Evolutionary conservation across 2,329 filamentous ascomycete genomes (phyloP), one percentile per base, ranked within the genome.

Genomic region (Pseudocercospora fuligena): DNA sequence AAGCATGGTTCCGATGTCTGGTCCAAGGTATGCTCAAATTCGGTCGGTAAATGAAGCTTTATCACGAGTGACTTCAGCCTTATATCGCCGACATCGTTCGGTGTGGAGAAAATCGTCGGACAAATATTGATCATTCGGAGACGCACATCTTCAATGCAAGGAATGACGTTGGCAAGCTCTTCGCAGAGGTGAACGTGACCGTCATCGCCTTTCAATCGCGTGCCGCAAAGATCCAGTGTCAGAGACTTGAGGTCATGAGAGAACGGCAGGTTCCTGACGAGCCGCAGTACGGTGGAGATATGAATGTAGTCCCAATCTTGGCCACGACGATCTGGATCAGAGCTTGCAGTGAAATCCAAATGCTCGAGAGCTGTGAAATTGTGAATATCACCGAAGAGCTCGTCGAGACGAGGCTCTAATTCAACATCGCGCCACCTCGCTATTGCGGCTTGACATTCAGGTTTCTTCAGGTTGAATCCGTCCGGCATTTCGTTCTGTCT

Each of bases 301-400:
- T 65, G 25, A 8, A 69, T 51, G 56, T 69, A 67, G 58, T 69
- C 59, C 57, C 67, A 64, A 19, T 66, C 47, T 19, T 29, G 25
- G 31, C 57, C 43, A 14, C 40, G 40, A 5, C 27, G 14, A 29
- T 57, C 19, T 21, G 57, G 58, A 40, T 69, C 67, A 29, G 58
- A 59, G 36, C 43, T 60, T 7, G 69, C 69, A 60, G 67, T 68
- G 25, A 71, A 27, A 23, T 46, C 29, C 40, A 69, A 57, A 14
- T 57, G 49, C 54, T 71, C 61, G 16, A 71, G 60, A 5, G 60
- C 64, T 23, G 59, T 51, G 49, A 71, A 69, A n/a, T 67, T 56
- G 16, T 46, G 53, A 6, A 70, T 43, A 53, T 70, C 69, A 11
- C 27, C 25, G 43, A 68, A 68, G 7, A 70, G 58, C 14, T 68